Percentiles rank a stretch among this genome's conserved stretches.
Evolutionary conservation across 148 eudicot genomes (phyloP).

Genomic region (Silene conica): DNA sequence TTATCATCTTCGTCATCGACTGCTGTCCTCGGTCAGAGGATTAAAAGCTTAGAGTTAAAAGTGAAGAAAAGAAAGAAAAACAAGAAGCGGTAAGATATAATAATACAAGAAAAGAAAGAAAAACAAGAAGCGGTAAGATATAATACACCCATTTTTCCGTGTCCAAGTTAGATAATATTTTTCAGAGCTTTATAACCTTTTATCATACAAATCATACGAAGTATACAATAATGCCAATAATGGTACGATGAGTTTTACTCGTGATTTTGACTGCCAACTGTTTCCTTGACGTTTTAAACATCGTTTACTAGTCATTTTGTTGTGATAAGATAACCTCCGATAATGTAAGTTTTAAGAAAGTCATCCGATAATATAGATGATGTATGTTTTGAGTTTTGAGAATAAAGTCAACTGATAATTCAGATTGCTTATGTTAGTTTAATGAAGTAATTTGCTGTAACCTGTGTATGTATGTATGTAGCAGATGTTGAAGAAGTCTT

Average conservation of each 20-base stretch:
- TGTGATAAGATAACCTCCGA: background rate
- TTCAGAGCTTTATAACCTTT: constrained; percentile 10
- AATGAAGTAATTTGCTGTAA: background rate
- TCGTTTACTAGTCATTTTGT: background rate
- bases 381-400: background rate
- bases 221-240: constrained; percentile 9
- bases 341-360: background rate
- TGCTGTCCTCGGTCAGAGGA: constrained; percentile 52
- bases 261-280: background rate
- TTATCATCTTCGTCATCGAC: constrained; percentile 40
- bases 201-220: background rate
- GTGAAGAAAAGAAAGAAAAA: constrained; percentile 71
- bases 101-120: constrained; percentile 67
- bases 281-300: background rate
- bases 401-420: background rate
- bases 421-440: background rate
- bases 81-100: constrained; percentile 46
- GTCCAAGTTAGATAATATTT: background rate
- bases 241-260: background rate
- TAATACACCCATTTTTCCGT: background rate
- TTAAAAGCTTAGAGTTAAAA: constrained; percentile 62
- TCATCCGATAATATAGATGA: background rate
- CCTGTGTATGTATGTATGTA: background rate
- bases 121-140: constrained; percentile 52
- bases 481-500: background rate